phyloP scores from a whole-genome alignment of 73 alveolate genomes.

The Stentor coeruleus region DNA sequence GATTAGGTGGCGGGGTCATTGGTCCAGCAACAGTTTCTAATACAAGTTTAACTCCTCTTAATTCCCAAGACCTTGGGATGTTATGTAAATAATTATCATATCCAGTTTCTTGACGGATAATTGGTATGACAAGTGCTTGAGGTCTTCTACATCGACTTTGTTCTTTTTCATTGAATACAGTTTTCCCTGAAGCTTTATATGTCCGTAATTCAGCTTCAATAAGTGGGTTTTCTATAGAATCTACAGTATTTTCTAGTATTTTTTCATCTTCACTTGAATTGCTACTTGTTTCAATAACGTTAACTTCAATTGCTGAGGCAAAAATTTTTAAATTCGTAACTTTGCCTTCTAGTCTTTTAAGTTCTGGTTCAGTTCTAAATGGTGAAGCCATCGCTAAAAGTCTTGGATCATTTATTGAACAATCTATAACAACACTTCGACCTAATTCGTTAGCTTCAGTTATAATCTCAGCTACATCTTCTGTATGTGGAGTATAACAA shows the following conservation, averaged over 20 bases:
- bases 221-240: background rate
- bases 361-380: background rate
- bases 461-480: background rate
- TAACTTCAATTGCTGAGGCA: background rate
- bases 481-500: background rate
- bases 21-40: background rate
- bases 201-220: background rate
- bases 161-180: background rate
- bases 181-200: background rate
- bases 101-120: background rate
- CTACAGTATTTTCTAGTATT: background rate
- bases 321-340: background rate
- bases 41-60: background rate
- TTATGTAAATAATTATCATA: background rate
- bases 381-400: slow-evolving; percentile 20
- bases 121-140: background rate
- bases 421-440: background rate
- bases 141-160: background rate
- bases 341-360: background rate
- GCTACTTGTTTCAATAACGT: background rate
- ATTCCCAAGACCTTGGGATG: slow-evolving; percentile 20
- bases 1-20: too few relatives aligned
- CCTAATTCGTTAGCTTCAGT: background rate
- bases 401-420: background rate
- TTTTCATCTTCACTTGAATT: background rate